Evolutionary conservation across 306 rosid species (phyloP), one percentile per base, ranked within the genome.

Genomic region (Quercus rubra): DNA sequence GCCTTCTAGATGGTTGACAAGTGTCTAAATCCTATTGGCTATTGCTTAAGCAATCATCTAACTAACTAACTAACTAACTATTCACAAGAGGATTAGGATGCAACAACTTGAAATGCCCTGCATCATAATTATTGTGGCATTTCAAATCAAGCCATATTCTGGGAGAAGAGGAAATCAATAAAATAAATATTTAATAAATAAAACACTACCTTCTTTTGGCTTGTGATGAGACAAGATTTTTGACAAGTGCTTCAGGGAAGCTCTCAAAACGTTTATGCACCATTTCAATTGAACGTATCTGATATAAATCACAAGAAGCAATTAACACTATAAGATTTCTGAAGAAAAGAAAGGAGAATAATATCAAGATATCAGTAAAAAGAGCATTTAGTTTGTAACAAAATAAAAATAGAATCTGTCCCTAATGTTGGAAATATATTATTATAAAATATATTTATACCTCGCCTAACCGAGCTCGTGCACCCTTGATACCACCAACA

Each of bases 221-320:
- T 81, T 85, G 87, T 31, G 90, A 83, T 75, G 98, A 88, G 81
- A 88, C 92, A 71, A 95, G 84, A 68, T 88, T 92, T 52, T 87
- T 80, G 38, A 78, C 96, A 90, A 95, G 93, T 52, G 98, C 99
- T 83, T 84, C 86, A 0, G 99, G 99, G 78, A 95, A 95, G 88
- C 96, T 95, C 86, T 92, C 99, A 83, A 95, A 95, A 78, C 99
- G 99, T 76, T 90, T 95, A 70, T 95, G 98, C 79, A 95, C 93
- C 99, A 95, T 95, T 83, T 93, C 98, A 80, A 93, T 90, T 76
- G 98, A 90, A 61, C 99, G 99, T 85, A 95, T 95, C 99, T 95
- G 90, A 75, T 78, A 78, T 35, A 83, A 79, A 55, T 73, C 70
- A 79, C 62, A 78, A 58, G 55, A 81, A 33, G 33, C 73, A 86